These are phyloP conservation scores for Mycena kentingensis DNA, from an alignment of 768 basidiomycete species.

Conservation along the genomic window DNA sequence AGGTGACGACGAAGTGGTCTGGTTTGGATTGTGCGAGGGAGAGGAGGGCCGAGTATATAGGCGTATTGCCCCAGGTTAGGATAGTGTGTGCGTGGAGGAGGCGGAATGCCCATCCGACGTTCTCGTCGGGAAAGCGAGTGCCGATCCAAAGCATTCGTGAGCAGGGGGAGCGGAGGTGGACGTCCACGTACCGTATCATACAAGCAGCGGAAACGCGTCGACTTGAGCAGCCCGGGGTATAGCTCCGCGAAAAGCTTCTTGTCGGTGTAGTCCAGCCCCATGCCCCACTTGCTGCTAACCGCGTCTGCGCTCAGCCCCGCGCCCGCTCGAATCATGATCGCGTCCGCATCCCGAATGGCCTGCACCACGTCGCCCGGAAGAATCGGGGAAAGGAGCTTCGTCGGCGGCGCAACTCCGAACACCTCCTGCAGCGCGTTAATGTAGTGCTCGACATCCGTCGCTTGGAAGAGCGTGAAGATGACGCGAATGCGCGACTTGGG, in stretches of 20 bases:
- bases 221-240: conserved; percentile 6
- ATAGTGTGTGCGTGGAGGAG: conserved; percentile 1
- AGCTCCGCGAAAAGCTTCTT: not conserved
- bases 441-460: conserved; percentile 1
- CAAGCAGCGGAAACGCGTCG: not conserved
- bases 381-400: not conserved
- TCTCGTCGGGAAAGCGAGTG: too few relatives aligned
- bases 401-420: not conserved
- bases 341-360: conserved; percentile 1
- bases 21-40: conserved; percentile 1
- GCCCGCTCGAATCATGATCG: conserved; percentile 8
- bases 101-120: not conserved
- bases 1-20: conserved; percentile 9
- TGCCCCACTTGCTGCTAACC: conserved; percentile 1
- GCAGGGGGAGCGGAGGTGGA: too few relatives aligned
- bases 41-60: not conserved
- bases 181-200: conserved; percentile 6
- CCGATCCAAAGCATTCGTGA: too few relatives aligned
- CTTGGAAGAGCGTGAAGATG: conserved; percentile 2
- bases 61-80: conserved; percentile 4
- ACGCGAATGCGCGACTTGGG: conserved; percentile 1
- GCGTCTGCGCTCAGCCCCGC: conserved; percentile 8
- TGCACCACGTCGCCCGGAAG: too few relatives aligned
- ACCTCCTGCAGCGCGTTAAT: not conserved
- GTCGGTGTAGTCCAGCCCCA: conserved; percentile 4